A percentile compares a stretch with the other conserved stretches of the same genome.
phyloP scores from a whole-genome alignment of 345 rosid genomes.

The Syzygium oleosum region DNA sequence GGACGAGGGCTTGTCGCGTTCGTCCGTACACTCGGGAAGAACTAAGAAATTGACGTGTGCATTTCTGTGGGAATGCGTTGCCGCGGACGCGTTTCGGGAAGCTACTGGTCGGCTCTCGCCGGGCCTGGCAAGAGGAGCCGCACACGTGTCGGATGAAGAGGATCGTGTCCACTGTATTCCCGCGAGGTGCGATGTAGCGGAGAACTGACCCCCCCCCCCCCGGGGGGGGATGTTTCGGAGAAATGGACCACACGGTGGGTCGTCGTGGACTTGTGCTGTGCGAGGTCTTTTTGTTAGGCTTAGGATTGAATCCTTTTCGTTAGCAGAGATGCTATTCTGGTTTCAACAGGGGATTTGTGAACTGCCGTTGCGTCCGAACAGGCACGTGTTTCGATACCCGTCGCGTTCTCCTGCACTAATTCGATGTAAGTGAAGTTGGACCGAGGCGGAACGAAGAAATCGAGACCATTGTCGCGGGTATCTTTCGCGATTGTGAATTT shows the following conservation, averaged over 20 bases:
- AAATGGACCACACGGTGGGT: background rate
- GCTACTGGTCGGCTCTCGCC: background rate
- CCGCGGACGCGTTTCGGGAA: background rate
- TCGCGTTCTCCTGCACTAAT: background rate
- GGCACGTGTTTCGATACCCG: background rate
- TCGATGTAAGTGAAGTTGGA: rapidly evolving
- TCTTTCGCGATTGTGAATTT: background rate
- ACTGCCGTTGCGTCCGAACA: background rate
- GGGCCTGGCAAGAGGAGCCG: background rate
- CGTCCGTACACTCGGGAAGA: background rate
- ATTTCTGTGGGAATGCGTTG: background rate
- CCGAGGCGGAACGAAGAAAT: too few species aligned
- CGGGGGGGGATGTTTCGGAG: background rate
- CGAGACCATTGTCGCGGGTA: rapidly evolving
- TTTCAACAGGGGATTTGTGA: background rate
- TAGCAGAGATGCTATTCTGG: background rate
- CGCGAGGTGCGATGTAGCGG: background rate
- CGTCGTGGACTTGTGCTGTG: too few species aligned
- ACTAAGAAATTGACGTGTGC: too few species aligned
- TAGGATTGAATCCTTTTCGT: background rate
- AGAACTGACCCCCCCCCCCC: background rate
- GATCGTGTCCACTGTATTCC: background rate
- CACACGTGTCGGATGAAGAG: background rate
- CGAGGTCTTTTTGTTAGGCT: background rate
- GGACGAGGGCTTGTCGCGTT: background rate